phyloP scores from a whole-genome alignment of 2,329 filamentous ascomycete genomes.

The Allantophomopsis cytisporea region DNA sequence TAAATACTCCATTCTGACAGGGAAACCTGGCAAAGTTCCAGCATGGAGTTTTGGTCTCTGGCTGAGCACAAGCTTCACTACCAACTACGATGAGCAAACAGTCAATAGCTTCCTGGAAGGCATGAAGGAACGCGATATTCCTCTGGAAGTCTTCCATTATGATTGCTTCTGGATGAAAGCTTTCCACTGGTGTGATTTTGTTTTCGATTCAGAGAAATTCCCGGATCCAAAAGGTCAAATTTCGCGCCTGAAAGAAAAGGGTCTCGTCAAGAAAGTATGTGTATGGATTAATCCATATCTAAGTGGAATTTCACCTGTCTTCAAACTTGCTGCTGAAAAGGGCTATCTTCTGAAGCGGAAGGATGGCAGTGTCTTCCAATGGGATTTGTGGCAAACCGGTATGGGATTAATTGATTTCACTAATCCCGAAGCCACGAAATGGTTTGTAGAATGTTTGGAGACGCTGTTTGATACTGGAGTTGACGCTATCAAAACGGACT shows the following conservation, averaged over 20 bases:
- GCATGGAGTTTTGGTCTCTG: slow-evolving; percentile 66
- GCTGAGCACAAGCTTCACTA: slow-evolving; percentile 59
- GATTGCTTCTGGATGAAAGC: slow-evolving; percentile 51
- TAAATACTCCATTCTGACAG: slow-evolving; percentile 55
- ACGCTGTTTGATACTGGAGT: slow-evolving; percentile 43
- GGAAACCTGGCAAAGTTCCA: slow-evolving; percentile 49
- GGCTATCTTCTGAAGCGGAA: slow-evolving; percentile 45
- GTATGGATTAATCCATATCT: slow-evolving; percentile 53
- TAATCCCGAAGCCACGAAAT: slow-evolving; percentile 40
- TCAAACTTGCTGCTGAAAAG: slow-evolving; percentile 37
- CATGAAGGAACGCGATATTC: slow-evolving; percentile 40
- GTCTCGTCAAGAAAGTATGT: slow-evolving; percentile 27
- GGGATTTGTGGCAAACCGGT: slow-evolving; percentile 50
- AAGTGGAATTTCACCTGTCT: slow-evolving; percentile 43
- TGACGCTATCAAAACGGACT: slow-evolving; percentile 50
- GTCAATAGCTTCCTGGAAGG: slow-evolving; percentile 43
- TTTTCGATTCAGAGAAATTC: slow-evolving; percentile 42
- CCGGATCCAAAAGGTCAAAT: slow-evolving; percentile 43
- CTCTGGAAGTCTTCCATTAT: slow-evolving; percentile 47
- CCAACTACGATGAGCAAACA: slow-evolving; percentile 43
- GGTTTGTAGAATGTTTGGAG: slow-evolving; percentile 37
- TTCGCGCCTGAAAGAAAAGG: slow-evolving; percentile 35
- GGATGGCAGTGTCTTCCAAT: slow-evolving; percentile 46
- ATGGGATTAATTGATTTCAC: slow-evolving; percentile 52
- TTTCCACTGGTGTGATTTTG: slow-evolving; percentile 52